Evolutionary conservation across 345 rosid species (phyloP), one percentile per base, ranked within the genome.

Genomic region (Eutrema japonicum): DNA sequence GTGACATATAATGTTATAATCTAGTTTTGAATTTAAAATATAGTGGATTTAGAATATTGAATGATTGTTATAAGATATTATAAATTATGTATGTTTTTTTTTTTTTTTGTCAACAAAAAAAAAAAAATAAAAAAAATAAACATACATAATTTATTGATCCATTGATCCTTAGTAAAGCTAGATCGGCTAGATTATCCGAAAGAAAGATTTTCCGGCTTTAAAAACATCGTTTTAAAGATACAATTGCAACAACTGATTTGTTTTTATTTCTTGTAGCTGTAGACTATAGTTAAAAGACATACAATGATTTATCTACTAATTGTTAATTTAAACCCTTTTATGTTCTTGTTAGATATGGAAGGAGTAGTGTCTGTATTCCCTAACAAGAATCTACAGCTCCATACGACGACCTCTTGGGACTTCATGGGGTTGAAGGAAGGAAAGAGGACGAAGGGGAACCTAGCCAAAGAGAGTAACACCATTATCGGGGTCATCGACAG

Each of bases 331-430:
- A 6, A 14, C 43, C 12, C 3, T 58, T 22, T 14, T 26, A 22
- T 75, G 6, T 35, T 29, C 13, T 59, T 11, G 36, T 47, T 75
- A 80, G 85, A 65, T 7, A 72, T 74, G 78, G 37, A 78, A 10
- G 79, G 65, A 30, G 85, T 82, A 38, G 81, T 85, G 8, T 85
- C 89, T 13, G 81, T 88, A 11, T 83, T 84, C 45, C 89, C 85
- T 1, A 85, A 70, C 48, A 69, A 5, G 26, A 78, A n/a, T 7
- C 18, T 61, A 6, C 66, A 83, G 10, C 82, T 77, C 47, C 84
- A 64, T 2, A 86, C 91, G 0, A 83, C 91, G 47, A 53, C 79
- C 54, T 88, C 89, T 1, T 88, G 91, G 94, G 81, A 82, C 64
- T 86, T 86, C 66, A 41, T 86, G 71, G 91, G 88, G 5, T 46